Evolutionary conservation across 768 basidiomycete genomes (phyloP), one percentile per base, ranked within the genome.

Genomic region (Cystobasidium onofrii): DNA sequence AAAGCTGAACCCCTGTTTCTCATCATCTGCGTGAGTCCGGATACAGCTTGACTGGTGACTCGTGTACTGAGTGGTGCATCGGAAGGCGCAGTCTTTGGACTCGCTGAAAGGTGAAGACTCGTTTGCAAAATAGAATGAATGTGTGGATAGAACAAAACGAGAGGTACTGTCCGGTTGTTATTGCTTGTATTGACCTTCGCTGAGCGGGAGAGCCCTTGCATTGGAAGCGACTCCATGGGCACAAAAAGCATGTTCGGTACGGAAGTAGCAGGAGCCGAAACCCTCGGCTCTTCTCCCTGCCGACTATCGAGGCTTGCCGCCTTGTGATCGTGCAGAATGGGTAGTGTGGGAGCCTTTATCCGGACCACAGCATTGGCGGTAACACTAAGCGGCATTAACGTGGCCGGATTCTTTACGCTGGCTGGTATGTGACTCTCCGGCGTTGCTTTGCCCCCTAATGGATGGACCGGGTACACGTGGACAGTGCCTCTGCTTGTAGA

Each of bases 391-490:
- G 76, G 71, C 17, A 66, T 60, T 0, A 77, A 66, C 10, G 62
- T 74, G 0, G 20, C 15, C 23, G 33, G 57, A 60, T 60, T 29
- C 33, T 15, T 60, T 7, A 64, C 36, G 57, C 76, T 78, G 18
- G 0, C 17, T 0, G 10, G 41, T 25, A 78, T 74, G 44, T 77
- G 77, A 7, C 2, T 15, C 10, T 60, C 62, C n/a, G 75, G 44
- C 10, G 44, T 29, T 3, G 76, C 52, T n/a, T n/a, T 1, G 15
- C 78, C 77, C 6, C 76, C 76, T n/a, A 25, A 29, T 0, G 76
- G 69, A 36, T 67, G 25, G 2, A 76, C 52, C 10, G 78, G 74
- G 61, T 73, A 78, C 41, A 76, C 60, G 69, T 78, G 76, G 27
- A 73, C 61, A 1, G 76, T 77, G 1, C 77, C 76, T 31, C 74